phyloP scores from a whole-genome alignment of 1,139 yeast species.

The Yamadazyma diddensiae region DNA sequence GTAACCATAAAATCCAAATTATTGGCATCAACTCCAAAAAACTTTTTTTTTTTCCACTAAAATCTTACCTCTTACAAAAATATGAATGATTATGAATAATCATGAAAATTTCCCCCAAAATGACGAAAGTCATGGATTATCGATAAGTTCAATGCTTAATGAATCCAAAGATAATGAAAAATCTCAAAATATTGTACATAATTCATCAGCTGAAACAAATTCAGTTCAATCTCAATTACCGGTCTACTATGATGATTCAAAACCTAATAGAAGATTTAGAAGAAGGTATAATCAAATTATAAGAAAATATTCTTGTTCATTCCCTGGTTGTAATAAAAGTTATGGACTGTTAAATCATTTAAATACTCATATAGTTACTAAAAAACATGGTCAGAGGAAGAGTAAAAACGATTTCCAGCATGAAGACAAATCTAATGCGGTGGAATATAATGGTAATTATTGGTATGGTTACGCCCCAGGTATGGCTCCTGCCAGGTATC shows the following conservation, averaged over 20 bases:
- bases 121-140: slow-evolving; percentile 4
- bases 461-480: slow-evolving; percentile 24
- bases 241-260: slow-evolving; percentile 16
- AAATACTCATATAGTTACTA: slow-evolving; percentile 72
- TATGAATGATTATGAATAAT: slow-evolving; percentile 6
- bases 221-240: background rate
- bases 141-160: slow-evolving; percentile 9
- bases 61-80: background rate
- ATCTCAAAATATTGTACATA: background rate
- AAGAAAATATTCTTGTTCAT: slow-evolving; percentile 61
- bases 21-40: background rate
- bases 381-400: slow-evolving; percentile 69
- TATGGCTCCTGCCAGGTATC: slow-evolving; percentile 10
- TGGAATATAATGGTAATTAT: slow-evolving; percentile 25
- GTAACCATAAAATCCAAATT: no score
- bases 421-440: slow-evolving; percentile 14
- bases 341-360: slow-evolving; percentile 77
- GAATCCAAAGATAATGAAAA: slow-evolving; percentile 1
- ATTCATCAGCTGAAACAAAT: background rate
- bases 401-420: slow-evolving; percentile 61
- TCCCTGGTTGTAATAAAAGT: slow-evolving; percentile 60
- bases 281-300: slow-evolving; percentile 70
- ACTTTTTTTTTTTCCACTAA: background rate
- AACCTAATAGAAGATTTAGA: slow-evolving; percentile 50
- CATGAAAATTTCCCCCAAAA: slow-evolving; percentile 2